These are phyloP conservation scores for Lachnellula hyalina DNA, from an alignment of 2,329 filamentous ascomycete genomes.

Conservation along the genomic window DNA sequence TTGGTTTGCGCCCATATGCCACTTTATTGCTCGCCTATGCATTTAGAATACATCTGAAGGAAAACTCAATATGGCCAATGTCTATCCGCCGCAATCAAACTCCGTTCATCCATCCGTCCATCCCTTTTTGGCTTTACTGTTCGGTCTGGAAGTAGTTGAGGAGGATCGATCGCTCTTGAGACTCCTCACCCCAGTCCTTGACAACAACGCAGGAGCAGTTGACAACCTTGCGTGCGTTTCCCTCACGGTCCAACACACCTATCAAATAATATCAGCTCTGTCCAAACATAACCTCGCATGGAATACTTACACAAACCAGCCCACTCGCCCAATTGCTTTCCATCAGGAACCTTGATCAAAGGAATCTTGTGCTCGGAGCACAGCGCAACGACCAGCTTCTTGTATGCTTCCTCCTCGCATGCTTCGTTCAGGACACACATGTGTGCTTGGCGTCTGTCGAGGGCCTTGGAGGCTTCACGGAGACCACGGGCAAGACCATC, in stretches of 20 bases:
- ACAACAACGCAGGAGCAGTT: conserved; percentile 99
- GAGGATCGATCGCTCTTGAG: conserved; percentile 95
- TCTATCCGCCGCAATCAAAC: conserved; percentile 28
- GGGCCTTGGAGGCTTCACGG: conserved; percentile 96
- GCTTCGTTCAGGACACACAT: conserved; percentile 99
- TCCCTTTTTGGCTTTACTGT: conserved; percentile 46
- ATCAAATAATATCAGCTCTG: conserved; percentile 15
- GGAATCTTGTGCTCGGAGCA: conserved; percentile 99
- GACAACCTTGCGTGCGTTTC: conserved; percentile 99
- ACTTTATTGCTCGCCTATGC: conserved; percentile 25
- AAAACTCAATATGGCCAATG: conserved; percentile 23
- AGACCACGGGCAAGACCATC: conserved; percentile 98
- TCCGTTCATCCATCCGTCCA: conserved; percentile 19
- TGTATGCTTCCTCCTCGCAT: conserved; percentile 99
- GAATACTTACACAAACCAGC: conserved; percentile 89
- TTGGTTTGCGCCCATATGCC: conserved; percentile 23
- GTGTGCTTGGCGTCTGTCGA: conserved; percentile 97
- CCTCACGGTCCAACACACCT: conserved; percentile 99
- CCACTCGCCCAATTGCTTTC: conserved; percentile 99
- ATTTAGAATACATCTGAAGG: conserved; percentile 31
- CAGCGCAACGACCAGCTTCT: conserved; percentile 98
- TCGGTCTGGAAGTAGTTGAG: conserved; percentile 99
- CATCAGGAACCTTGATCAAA: conserved; percentile 98
- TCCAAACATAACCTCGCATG: conserved; percentile 15
- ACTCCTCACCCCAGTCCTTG: conserved; percentile 99